Percentiles rank a stretch among this genome's conserved stretches.
Conservation (phyloP, 176 grass and related monocot species). For the Triticum turgidum region DNA sequence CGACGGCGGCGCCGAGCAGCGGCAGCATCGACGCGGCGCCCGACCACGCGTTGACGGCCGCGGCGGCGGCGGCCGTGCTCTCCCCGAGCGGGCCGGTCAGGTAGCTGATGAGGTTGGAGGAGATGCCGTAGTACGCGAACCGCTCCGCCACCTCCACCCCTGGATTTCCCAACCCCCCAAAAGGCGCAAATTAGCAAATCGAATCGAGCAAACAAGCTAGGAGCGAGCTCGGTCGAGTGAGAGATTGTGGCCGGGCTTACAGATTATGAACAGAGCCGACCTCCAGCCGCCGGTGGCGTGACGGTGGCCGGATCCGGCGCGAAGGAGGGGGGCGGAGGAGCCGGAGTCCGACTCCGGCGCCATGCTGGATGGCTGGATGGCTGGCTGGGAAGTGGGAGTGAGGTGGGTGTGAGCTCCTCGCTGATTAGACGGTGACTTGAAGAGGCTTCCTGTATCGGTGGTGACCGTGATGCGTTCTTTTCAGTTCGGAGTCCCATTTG, state of each 20-base stretch:
- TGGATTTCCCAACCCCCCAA: background rate
- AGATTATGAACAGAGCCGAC: slow-evolving; percentile 50
- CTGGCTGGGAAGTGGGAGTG: background rate
- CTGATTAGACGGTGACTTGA: background rate
- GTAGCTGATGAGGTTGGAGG: slow-evolving; percentile 66
- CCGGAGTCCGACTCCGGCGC: background rate
- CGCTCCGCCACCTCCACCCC: slow-evolving; percentile 65
- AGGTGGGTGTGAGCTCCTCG: background rate
- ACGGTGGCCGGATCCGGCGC: background rate
- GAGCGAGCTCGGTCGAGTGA: background rate
- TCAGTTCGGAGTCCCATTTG: no score
- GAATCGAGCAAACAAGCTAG: background rate
- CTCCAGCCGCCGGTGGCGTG: slow-evolving; percentile 38
- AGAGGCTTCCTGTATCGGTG: background rate
- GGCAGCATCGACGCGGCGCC: slow-evolving; percentile 53
- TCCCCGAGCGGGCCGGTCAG: slow-evolving; percentile 59
- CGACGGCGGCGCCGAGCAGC: slow-evolving; percentile 66
- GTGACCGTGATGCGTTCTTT: background rate
- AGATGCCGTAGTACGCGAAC: slow-evolving; percentile 59
- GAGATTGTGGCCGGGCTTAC: background rate
- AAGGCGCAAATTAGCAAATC: background rate
- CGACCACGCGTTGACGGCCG: slow-evolving; percentile 55
- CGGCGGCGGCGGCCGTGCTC: slow-evolving; percentile 51
- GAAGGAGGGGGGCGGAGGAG: slow-evolving; percentile 17
- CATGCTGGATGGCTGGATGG: background rate